These are phyloP conservation scores for Hymenoscyphus linearis DNA, from an alignment of 2,329 filamentous ascomycete species.

Conservation along the genomic window DNA sequence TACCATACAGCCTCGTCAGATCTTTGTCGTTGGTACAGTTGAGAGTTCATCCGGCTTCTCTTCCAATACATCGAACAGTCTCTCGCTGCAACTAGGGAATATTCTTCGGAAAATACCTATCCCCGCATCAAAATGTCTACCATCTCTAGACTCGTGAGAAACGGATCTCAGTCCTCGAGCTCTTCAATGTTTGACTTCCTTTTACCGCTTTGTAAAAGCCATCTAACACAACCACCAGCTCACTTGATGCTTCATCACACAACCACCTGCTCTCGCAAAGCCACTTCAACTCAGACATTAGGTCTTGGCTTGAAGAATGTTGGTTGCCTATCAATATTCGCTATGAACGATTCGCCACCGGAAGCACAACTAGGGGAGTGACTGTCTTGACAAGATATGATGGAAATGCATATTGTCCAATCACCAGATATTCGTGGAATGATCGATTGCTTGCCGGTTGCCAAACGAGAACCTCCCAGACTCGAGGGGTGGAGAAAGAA, in stretches of 20 bases:
- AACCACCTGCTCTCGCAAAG: constrained; percentile 20
- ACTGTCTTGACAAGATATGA: constrained; percentile 27
- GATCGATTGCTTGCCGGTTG: constrained; percentile 29
- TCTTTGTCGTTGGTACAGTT: not conserved
- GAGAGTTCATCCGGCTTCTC: not conserved
- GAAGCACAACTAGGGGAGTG: constrained; percentile 23
- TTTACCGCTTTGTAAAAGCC: not conserved
- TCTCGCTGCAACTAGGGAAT: not conserved
- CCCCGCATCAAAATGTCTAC: not conserved
- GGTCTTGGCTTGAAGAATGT: constrained; percentile 22
- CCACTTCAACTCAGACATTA: constrained; percentile 12
- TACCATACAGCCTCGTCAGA: not conserved
- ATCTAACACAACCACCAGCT: constrained; percentile 12
- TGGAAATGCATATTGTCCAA: constrained; percentile 31
- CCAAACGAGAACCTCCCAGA: constrained; percentile 9
- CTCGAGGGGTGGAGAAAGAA: constrained; percentile 30
- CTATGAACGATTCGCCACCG: constrained; percentile 32
- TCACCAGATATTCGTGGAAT: constrained; percentile 26
- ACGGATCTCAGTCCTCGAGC: not conserved
- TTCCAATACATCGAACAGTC: not conserved
- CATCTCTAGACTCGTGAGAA: not conserved
- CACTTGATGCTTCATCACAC: constrained; percentile 23
- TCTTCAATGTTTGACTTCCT: constrained; percentile 1
- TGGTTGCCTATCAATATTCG: constrained; percentile 22
- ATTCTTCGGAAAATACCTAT: not conserved